A percentile compares a stretch with the other conserved stretches of the same genome.
Conservation (phyloP, 495 filamentous ascomycete genomes). For the Aspergillus asperescens region DNA sequence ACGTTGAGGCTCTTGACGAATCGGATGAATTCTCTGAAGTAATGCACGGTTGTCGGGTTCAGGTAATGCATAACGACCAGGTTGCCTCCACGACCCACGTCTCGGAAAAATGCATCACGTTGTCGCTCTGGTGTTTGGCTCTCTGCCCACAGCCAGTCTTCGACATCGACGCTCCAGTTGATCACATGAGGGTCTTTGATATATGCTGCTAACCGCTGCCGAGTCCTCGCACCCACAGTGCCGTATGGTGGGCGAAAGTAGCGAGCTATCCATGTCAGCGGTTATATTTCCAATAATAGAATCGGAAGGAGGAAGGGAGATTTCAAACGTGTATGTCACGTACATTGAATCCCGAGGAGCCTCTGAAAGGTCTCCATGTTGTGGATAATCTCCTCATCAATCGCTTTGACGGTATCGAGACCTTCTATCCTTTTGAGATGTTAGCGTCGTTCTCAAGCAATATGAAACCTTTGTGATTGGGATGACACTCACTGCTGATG, state of each 20-base stretch:
- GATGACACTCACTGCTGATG: constrained; percentile 53
- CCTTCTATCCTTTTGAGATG: constrained; percentile 53
- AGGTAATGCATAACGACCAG: constrained; percentile 76
- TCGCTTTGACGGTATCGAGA: constrained; percentile 48
- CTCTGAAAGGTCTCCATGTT: constrained; percentile 54
- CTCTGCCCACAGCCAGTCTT: constrained; percentile 73
- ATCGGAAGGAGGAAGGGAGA: background rate
- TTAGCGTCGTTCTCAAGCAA: background rate
- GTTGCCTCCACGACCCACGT: constrained; percentile 61
- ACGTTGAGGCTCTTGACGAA: constrained; percentile 62
- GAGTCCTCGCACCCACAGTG: constrained; percentile 65
- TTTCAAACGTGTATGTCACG: background rate
- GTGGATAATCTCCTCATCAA: constrained; percentile 66
- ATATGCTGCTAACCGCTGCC: constrained; percentile 53
- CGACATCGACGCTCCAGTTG: constrained; percentile 71
- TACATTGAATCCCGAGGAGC: constrained; percentile 44
- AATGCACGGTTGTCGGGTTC: constrained; percentile 60
- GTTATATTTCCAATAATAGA: background rate
- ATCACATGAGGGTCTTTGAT: constrained; percentile 55
- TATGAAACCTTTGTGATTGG: background rate
- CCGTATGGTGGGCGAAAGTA: constrained; percentile 80
- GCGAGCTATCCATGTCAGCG: constrained; percentile 24
- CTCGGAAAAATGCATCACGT: constrained; percentile 65
- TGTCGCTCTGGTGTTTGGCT: constrained; percentile 64
- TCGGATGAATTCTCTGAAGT: constrained; percentile 63